phyloP scores from a whole-genome alignment of 2,329 filamentous ascomycete genomes.

The Apiospora koreana region DNA sequence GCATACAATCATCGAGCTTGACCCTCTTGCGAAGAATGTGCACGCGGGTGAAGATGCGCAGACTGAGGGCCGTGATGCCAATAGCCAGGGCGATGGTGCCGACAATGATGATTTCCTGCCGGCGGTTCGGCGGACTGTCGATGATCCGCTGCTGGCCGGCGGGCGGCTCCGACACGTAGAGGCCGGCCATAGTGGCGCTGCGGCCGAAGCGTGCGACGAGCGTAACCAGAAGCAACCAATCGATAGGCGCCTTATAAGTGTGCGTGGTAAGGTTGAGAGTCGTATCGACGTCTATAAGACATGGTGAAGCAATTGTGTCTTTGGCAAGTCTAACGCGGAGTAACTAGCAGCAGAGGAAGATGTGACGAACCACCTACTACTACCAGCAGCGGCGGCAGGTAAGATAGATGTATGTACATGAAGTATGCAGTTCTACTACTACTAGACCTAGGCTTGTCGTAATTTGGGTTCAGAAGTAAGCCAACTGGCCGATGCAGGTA shows the following conservation, averaged over 20 bases:
- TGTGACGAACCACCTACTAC: not conserved
- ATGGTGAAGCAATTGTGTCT: not conserved
- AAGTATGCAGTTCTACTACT: too few species aligned
- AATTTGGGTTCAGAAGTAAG: not conserved
- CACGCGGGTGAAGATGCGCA: conserved; percentile 9
- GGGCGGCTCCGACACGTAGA: conserved; percentile 3
- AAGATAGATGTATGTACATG: too few species aligned
- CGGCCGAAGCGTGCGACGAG: not conserved
- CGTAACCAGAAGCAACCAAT: not conserved
- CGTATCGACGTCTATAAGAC: not conserved
- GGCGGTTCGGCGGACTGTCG: not conserved
- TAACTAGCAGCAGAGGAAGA: not conserved
- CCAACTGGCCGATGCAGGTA: not conserved
- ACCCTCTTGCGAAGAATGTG: conserved; percentile 4
- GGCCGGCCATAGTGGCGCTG: not conserved
- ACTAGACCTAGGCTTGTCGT: not conserved
- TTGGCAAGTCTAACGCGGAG: not conserved
- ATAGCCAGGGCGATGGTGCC: not conserved
- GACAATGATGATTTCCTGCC: not conserved
- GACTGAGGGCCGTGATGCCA: not conserved
- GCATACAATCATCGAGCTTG: not conserved
- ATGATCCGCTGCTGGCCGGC: conserved; percentile 1
- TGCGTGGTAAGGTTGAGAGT: not conserved
- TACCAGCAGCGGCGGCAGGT: not conserved
- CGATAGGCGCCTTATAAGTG: not conserved